Evolutionary conservation across 495 filamentous ascomycete species (phyloP), one percentile per base, ranked within the genome.

Genomic region (Tuber calosporum): DNA sequence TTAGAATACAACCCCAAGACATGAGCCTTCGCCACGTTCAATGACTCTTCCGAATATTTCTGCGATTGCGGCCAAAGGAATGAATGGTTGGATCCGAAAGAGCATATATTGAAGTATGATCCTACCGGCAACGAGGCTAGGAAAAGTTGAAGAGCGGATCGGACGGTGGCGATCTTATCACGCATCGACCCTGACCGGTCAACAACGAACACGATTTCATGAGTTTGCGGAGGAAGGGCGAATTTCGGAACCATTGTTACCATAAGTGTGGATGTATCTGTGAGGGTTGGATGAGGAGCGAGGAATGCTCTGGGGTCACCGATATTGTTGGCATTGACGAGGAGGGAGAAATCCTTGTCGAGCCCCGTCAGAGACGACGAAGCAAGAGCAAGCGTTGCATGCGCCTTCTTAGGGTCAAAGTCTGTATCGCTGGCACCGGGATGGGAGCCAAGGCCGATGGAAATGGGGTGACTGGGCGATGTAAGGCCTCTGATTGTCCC

Each of bases 51-150:
- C 38, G 84, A 85, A 77, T 92, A 93, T 0, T 81, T 81, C 72
- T 84, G 82, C 53, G 88, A 90, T 11, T 83, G 85, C 0, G 81
- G 68, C 86, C 90, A 93, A 17, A 93, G 83, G 72, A 90, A 88
- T 0, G 81, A 79, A 75, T 86, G 75, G 0, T 30, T 20, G n/a
- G 70, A 82, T 15, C 90, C 90, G 75, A 93, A 93, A 2, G 88
- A 90, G 81, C 88, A 90, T 72, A 93, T 91, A 81, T 93, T 92
- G 84, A 93, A 93, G 78, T 86, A 88, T 69, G 88, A 83, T 0
- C 89, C 89, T 1, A 88, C 74, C 2, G 90, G 90, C 22, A 93
- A 82, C 0, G 88, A 90, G 75, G 91, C 92, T 40, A 93, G 83
- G 75, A 93, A 90, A 22, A 92, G 82, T 3, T 84, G 84, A 36